Conservation (phyloP, 148 eudicot genomes). For the Tetragonia tetragonoides region DNA sequence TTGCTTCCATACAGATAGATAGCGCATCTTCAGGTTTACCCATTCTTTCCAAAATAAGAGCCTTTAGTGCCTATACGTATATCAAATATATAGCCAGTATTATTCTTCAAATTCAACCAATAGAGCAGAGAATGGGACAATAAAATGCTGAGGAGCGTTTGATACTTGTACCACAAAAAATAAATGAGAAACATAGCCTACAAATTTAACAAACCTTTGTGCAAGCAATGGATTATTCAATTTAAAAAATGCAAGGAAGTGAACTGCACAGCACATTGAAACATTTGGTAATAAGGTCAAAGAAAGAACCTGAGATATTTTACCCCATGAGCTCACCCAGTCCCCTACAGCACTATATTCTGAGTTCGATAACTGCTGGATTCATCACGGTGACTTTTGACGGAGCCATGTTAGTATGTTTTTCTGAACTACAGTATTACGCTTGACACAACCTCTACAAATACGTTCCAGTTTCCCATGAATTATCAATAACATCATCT, state of each 20-base stretch:
- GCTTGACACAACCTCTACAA: too few species aligned
- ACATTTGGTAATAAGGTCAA: too few species aligned
- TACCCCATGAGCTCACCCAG: too few species aligned
- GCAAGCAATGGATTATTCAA: neutral
- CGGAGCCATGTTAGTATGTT: too few species aligned
- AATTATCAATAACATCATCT: too few species aligned
- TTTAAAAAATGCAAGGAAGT: neutral
- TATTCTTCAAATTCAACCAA: neutral
- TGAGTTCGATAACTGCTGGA: too few species aligned
- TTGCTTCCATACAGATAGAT: constrained; percentile 68
- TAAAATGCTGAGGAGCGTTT: neutral
- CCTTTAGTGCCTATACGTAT: constrained; percentile 62
- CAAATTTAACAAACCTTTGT: neutral
- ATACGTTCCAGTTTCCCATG: too few species aligned
- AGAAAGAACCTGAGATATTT: too few species aligned
- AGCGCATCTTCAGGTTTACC: constrained; percentile 78
- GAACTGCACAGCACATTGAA: too few species aligned
- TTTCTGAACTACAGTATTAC: too few species aligned
- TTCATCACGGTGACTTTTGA: too few species aligned
- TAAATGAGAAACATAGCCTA: neutral
- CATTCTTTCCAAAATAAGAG: constrained; percentile 77
- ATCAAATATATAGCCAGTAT: neutral
- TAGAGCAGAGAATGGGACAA: neutral
- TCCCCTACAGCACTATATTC: too few species aligned
- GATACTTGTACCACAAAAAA: neutral